Base-by-base conservation (phyloP, 306 rosid species). In the Prinsepia uniflora region DNA sequence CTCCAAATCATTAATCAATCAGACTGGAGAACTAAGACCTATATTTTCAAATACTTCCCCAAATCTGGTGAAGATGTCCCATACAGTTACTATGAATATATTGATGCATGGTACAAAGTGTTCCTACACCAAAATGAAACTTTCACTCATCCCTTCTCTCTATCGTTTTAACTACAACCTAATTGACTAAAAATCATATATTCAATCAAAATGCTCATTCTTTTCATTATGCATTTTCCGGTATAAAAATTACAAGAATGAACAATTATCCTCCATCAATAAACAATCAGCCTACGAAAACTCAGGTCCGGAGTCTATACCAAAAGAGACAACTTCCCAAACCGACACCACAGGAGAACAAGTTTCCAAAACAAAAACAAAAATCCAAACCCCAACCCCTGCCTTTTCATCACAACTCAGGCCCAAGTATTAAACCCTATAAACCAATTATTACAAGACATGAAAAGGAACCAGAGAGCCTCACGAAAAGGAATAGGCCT, bases 391-490 rank as follows among this genome's bases (percentile, higher is more conserved):
- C 45, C 36, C 15, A 40, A 49, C 22, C 52, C 53, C 50, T 8
- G 62, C 50, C 1, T 63, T 49, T 5, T 40, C 6, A 69, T n/a
- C 42, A 69, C 52, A 70, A 6, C 2, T 10, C 71, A 11, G 53
- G 5, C 19, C 22, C 41, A 24, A 50, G 2, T 11, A 53, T 70
- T 18, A 62, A 73, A 54, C 59, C 78, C 72, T 65, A 74, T 54
- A 70, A 57, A 70, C n/a, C 48, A 53, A 63, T 22, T 2, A 13
- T 24, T 1, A 58, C 57, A 40, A 13, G 17, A 50, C 14, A 36
- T 0, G 44, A 14, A 13, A 24, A 24, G 30, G 30, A 24, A 24
- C 30, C 30, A 24, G 30, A 24, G 30, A 24, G 30, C 30, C 30
- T 24, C 30, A 24, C 30, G 30, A 24, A 24, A 24, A 24, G 30